A percentile compares a stretch with the other conserved stretches of the same genome.
Conservation (phyloP, 148 eudicot genomes). For the Agrostemma githago region DNA sequence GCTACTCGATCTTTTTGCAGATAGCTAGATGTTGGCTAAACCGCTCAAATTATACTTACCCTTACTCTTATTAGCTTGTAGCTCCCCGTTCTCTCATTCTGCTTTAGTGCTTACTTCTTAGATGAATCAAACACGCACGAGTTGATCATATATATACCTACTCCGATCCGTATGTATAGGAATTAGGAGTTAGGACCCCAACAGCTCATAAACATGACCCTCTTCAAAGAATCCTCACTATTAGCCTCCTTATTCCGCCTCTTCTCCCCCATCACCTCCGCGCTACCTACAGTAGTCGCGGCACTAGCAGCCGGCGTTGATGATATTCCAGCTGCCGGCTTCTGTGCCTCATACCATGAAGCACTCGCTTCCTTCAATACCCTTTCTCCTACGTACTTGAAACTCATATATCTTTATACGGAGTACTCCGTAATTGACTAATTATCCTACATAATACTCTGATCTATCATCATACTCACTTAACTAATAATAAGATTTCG, state of each 20-base stretch:
- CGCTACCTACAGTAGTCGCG: background rate
- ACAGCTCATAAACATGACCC: slow-evolving; percentile 21
- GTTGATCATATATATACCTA: background rate
- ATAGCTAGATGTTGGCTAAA: too few relatives aligned
- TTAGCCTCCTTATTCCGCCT: background rate
- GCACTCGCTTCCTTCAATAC: slow-evolving; percentile 9
- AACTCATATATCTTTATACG: background rate
- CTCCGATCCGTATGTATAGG: too few relatives aligned
- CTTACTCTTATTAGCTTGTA: too few relatives aligned
- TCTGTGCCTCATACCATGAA: slow-evolving; percentile 15
- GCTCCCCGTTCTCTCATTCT: too few relatives aligned
- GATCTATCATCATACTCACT: background rate
- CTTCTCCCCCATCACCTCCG: background rate
- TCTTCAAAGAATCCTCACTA: slow-evolving; percentile 20
- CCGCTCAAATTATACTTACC: too few relatives aligned
- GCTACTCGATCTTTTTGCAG: too few relatives aligned
- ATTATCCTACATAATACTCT: background rate
- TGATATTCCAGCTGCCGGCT: background rate
- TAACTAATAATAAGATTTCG: background rate
- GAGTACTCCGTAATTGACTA: too few relatives aligned
- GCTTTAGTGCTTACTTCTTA: too few relatives aligned
- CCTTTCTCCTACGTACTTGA: slow-evolving; percentile 7
- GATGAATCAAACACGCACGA: too few relatives aligned
- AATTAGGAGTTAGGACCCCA: slow-evolving; percentile 22
- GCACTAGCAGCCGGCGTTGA: background rate